Evolutionary conservation across 257 asterid species (phyloP).

Genomic region (Lantana camara): DNA sequence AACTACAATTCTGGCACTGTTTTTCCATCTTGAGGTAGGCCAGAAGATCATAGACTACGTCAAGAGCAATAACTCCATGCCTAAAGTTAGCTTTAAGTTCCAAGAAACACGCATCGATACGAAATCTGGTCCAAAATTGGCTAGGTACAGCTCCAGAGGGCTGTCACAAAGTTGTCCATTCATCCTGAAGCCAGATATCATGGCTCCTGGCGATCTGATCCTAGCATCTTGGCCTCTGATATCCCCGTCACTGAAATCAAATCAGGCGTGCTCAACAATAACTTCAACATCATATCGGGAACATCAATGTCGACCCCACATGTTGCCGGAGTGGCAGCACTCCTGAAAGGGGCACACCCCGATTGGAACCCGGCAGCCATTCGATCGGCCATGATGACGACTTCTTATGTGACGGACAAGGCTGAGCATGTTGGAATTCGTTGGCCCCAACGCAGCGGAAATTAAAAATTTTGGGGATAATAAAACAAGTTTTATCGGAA

Average conservation of each 20-base stretch:
- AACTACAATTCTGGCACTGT: conserved; percentile 49
- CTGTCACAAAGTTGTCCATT: conserved; percentile 70
- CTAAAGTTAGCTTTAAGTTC: conserved; percentile 50
- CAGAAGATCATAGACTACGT: conserved; percentile 44
- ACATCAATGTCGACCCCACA: conserved; percentile 91
- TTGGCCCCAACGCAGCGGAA: too few relatives aligned
- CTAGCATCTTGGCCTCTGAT: conserved; percentile 66
- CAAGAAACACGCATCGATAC: conserved; percentile 44
- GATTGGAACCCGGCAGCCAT: conserved; percentile 75
- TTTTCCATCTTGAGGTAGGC: conserved; percentile 46
- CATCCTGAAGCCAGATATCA: conserved; percentile 66
- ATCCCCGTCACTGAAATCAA: conserved; percentile 21
- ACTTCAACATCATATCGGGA: conserved; percentile 67
- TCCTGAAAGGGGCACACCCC: conserved; percentile 55
- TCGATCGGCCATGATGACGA: conserved; percentile 79
- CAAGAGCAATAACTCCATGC: conserved; percentile 27
- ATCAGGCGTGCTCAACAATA: conserved; percentile 41
- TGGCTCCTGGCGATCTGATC: conserved; percentile 67
- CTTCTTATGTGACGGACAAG: too few relatives aligned
- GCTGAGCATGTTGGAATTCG: too few relatives aligned
- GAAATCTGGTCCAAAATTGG: conserved; percentile 58
- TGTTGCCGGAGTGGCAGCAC: conserved; percentile 66
- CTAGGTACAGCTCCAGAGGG: conserved; percentile 81
- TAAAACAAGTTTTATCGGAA: too few relatives aligned
- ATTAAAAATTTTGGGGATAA: too few relatives aligned